Base-by-base conservation (phyloP, 495 filamentous ascomycete genomes). In the Bacidia rubella region DNA sequence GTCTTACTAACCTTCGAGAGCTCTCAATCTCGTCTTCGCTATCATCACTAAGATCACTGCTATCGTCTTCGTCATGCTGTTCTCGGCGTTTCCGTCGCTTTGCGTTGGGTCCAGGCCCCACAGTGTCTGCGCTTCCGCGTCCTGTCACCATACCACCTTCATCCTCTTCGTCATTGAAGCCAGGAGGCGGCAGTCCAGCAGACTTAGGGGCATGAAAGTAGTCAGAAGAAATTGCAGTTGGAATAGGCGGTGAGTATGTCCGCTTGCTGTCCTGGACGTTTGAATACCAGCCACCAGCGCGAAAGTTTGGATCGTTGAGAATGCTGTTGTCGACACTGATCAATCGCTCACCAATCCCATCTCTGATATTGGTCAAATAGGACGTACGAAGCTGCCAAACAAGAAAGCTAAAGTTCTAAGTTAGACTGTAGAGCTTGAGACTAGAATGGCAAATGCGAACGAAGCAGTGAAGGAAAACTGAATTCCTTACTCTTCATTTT, bases 161-260 rank as follows among this genome's bases (percentile, higher is more conserved):
- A 10, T 93, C 86, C 2, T 78, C 79, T 52, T 93, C 87, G 43
- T 86, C 85, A 22, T 83, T 76, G 29, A 62, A 60, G 1, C 60
- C 55, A 17, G 62, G 47, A 5, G 70, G 68, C n/a, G 70, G 65
- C 22, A 75, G 56, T 5, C 71, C 69, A 19, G 67, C 71, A 21
- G 71, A 74, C 47, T 69, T 62, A 11, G 68, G 67, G n/a, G 79
- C 84, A 59, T 82, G 78, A 62, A 92, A 98, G 65, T 98, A 98
- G 64, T 97, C 90, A 15, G 87, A 90, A 5, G 81, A 82, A 61
- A 79, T 81, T 50, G 86, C 87, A 3, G 90, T 94, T 22, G 92
- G 92, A 49, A 98, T 98, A 0, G 93, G 92, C 11, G 92, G 92
- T 4, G 90, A 96, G 63, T 98, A 90, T 26, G 87, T 93, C 51